Percentiles rank a stretch among this genome's conserved stretches.
Conservation (phyloP, 352 stramenopile genomes). For the Pythium monospermum region DNA sequence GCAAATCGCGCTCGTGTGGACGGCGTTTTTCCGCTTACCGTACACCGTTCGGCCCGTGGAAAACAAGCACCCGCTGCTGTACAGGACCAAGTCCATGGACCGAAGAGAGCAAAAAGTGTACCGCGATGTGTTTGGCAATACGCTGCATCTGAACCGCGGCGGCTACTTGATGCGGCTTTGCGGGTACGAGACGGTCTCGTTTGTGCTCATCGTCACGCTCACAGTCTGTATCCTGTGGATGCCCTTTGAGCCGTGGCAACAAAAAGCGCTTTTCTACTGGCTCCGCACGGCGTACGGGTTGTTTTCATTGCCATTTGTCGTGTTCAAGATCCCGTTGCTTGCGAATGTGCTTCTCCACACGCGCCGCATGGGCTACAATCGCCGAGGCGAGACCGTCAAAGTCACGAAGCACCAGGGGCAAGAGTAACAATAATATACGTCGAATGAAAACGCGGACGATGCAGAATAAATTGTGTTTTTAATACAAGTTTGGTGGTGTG, state of each 20-base stretch:
- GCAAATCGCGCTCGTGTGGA: constrained; percentile 81
- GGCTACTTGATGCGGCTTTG: constrained; percentile 86
- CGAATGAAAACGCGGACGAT: too few species aligned
- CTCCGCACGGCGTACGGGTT: constrained; percentile 81
- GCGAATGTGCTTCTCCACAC: constrained; percentile 83
- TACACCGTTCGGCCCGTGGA: constrained; percentile 71
- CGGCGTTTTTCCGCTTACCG: constrained; percentile 77
- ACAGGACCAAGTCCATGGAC: constrained; percentile 47
- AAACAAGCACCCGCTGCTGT: constrained; percentile 39
- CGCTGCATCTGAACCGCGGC: constrained; percentile 68
- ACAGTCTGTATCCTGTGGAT: constrained; percentile 55
- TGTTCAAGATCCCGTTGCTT: constrained; percentile 85
- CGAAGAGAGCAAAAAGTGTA: constrained; percentile 40
- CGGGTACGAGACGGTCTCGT: constrained; percentile 80
- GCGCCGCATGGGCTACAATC: constrained; percentile 81
- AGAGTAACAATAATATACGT: constrained; percentile 12
- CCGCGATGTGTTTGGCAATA: constrained; percentile 79
- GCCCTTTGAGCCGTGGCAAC: constrained; percentile 73
- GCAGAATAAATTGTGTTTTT: too few species aligned
- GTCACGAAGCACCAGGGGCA: constrained; percentile 41
- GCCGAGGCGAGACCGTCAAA: constrained; percentile 63
- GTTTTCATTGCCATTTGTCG: constrained; percentile 82
- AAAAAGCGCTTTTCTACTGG: constrained; percentile 83
- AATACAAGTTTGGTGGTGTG: not conserved
- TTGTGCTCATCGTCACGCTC: constrained; percentile 65